Base-by-base conservation (phyloP, 352 stramenopile genomes). In the Saprolegnia parasitica region DNA sequence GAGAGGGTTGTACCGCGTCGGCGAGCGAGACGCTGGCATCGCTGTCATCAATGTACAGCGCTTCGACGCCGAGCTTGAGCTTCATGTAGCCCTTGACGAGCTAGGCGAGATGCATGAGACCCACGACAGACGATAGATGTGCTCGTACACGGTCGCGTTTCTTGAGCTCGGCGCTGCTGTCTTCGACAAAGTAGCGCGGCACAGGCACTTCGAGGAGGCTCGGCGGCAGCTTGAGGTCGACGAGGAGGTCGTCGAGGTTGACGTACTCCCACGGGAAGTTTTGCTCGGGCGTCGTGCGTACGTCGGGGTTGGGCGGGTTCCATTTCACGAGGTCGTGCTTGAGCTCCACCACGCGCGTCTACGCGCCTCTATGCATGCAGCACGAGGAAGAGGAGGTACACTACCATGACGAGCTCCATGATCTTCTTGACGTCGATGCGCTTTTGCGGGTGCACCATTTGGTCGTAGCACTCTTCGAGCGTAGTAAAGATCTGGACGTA, bases 181-280 rank as follows among this genome's bases (percentile, higher is more conserved):
- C 89, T 50, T 98, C 91, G 15, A 86, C 75, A 73, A 98, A 96
- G 46, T 91, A 96, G 67, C 81, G 78, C 13, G 94, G 91, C 37
- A 98, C 86, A 4, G 89, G 78, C 0, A 97, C 77, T 65, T 98
- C 93, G 24, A 98, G 75, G 32, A 89, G 95, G 72, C 96, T 87
- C 3, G 93, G 91, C 10, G 93, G 83, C 24, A 98, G 78, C 74
- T 97, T 98, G 32, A 98, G 79, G 71, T 98, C 94, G 49, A 96
- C 89, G 24, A 98, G 78, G 45, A 97, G 90, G 56, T 94, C 82
- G 75, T 97, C 91, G 21, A 98, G 68, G 64, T 98, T 92, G 32
- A 98, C 86, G 72, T 98, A 98, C 72, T 98, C 91, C 93, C 93
- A 98, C 0, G 95, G 87, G 68, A 98, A 98, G 63, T 85, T 88